These are phyloP conservation scores for Russula griseocarnosa DNA, from an alignment of 768 basidiomycete species.

Conservation along the genomic window DNA sequence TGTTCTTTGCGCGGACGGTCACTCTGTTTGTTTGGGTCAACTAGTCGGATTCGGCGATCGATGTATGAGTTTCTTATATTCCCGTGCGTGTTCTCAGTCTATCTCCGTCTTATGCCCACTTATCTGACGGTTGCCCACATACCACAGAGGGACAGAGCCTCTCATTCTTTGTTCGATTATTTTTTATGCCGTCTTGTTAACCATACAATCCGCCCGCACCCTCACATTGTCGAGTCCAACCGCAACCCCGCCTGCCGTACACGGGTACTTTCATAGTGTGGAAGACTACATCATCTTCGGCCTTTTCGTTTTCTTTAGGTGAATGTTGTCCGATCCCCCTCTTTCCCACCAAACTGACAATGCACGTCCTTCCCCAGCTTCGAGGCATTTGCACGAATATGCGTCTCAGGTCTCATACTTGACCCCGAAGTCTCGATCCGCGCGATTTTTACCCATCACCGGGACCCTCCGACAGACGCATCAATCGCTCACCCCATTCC, in stretches of 20 bases:
- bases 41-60: slow-evolving; percentile 56
- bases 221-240: slow-evolving; percentile 41
- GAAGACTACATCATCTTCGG: slow-evolving; percentile 84
- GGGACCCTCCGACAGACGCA: slow-evolving; percentile 32
- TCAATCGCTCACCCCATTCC: slow-evolving; percentile 9
- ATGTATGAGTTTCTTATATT: slow-evolving; percentile 68
- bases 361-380: slow-evolving; percentile 43
- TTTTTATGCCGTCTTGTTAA: slow-evolving; percentile 74
- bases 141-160: slow-evolving; percentile 80
- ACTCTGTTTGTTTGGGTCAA: slow-evolving; percentile 69
- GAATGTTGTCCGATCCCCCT: slow-evolving; percentile 36
- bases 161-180: slow-evolving; percentile 79
- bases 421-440: slow-evolving; percentile 70
- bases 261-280: slow-evolving; percentile 87
- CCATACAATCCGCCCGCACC: slow-evolving; percentile 69
- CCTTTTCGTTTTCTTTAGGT: slow-evolving; percentile 83
- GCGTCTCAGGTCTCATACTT: slow-evolving; percentile 83
- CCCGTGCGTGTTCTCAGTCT: slow-evolving; percentile 49
- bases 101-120: neutral
- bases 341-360: slow-evolving; percentile 17
- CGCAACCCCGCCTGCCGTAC: slow-evolving; percentile 41
- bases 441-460: slow-evolving; percentile 43
- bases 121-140: neutral
- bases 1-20: slow-evolving; percentile 71
- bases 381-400: slow-evolving; percentile 84